Evolutionary conservation across 345 rosid genomes (phyloP).

Genomic region (Anacardium occidentale): DNA sequence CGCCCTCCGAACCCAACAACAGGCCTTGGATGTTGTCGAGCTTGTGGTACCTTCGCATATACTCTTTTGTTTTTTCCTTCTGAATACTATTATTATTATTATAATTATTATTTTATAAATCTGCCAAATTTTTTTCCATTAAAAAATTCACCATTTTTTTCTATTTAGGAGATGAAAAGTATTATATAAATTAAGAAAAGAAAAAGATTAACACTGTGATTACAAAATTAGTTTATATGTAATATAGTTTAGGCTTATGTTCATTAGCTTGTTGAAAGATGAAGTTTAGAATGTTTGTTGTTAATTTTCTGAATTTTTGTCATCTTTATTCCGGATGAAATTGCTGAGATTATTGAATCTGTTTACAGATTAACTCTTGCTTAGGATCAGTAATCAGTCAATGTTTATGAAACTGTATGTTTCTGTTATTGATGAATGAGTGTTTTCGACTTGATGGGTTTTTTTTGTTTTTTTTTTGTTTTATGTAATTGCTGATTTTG

Average conservation of each 20-base stretch:
- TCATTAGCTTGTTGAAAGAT: neutral
- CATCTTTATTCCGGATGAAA: neutral
- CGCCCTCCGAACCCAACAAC: constrained; percentile 62
- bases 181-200: no score
- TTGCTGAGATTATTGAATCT: neutral
- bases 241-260: neutral
- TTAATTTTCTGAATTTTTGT: neutral
- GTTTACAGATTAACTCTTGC: no score
- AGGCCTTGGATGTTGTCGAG: constrained; percentile 83
- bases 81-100: no score
- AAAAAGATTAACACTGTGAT: no score
- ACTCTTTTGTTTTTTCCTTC: no score
- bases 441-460: constrained; percentile 1
- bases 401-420: neutral
- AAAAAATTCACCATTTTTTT: no score
- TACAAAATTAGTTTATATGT: no score
- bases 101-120: no score
- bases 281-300: neutral
- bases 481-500: neutral
- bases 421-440: neutral
- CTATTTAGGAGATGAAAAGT: no score
- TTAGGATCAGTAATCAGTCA: neutral
- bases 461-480: no score
- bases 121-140: no score
- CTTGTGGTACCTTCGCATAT: constrained; percentile 57